These are phyloP conservation scores for Nematocida sp. DNA, from an alignment of 371 early-diverging fungal species.

Conservation along the genomic window DNA sequence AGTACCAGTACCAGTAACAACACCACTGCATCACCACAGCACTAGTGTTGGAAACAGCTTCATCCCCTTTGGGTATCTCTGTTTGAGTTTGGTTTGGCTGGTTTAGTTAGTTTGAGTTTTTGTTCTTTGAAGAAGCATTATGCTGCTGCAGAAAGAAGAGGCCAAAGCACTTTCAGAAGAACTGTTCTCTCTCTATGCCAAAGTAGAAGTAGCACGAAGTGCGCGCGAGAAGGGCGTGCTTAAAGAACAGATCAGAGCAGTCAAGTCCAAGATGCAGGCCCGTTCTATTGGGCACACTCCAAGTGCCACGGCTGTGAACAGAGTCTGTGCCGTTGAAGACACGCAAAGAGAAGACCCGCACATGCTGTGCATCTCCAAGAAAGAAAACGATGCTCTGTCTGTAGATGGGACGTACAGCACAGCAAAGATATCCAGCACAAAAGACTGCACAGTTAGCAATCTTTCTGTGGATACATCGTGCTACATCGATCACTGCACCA, in stretches of 20 bases:
- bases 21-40: no score
- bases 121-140: no score
- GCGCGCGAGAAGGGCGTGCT: slow-evolving; percentile 21
- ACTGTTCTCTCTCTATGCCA: not conserved
- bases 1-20: no score
- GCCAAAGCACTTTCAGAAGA: not conserved
- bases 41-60: no score
- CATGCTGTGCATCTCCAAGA: not conserved
- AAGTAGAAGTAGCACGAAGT: slow-evolving; percentile 18
- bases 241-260: not conserved
- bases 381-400: not conserved
- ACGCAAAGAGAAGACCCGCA: not conserved
- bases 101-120: no score
- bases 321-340: not conserved
- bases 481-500: not conserved
- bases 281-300: not conserved
- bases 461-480: not conserved
- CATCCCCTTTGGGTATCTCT: no score
- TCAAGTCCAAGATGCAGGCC: slow-evolving; percentile 7
- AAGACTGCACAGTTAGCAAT: not conserved
- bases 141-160: no score
- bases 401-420: not conserved
- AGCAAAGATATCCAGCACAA: not conserved
- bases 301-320: not conserved
- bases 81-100: no score